These are phyloP conservation scores for Abrus precatorius DNA, from an alignment of 306 rosid species.

Conservation along the genomic window DNA sequence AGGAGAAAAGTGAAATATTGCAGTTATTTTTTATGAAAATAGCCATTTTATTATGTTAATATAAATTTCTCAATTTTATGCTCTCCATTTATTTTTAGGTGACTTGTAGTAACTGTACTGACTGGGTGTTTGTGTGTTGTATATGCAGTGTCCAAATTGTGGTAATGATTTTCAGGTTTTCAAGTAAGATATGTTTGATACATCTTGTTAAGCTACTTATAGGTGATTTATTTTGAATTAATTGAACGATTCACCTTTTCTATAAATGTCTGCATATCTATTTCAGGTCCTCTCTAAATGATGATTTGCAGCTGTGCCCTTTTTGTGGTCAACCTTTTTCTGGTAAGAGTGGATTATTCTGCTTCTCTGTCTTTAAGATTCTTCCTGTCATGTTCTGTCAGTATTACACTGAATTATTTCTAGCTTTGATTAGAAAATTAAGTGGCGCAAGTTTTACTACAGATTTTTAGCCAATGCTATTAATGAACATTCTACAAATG, in stretches of 20 bases:
- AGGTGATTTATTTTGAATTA: slow-evolving; percentile 31
- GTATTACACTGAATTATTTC: slow-evolving; percentile 1
- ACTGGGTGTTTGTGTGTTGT: slow-evolving; percentile 37
- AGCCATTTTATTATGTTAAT: slow-evolving; percentile 33
- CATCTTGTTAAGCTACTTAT: slow-evolving; percentile 28
- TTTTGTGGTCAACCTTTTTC: slow-evolving; percentile 94
- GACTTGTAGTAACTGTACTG: slow-evolving; percentile 21
- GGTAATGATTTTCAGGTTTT: slow-evolving; percentile 94
- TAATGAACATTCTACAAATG: not conserved
- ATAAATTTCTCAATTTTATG: slow-evolving; percentile 13
- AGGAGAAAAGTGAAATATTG: not conserved
- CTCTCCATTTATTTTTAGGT: not conserved
- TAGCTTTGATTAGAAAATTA: slow-evolving; percentile 30
- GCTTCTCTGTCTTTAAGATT: not conserved
- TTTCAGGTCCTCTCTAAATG: slow-evolving; percentile 81
- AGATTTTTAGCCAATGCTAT: not conserved
- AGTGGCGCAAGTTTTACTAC: not conserved
- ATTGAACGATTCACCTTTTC: slow-evolving; percentile 6
- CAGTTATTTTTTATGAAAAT: slow-evolving; percentile 6
- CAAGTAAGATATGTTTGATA: slow-evolving; percentile 72
- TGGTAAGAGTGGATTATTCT: slow-evolving; percentile 55
- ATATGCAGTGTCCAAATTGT: slow-evolving; percentile 94
- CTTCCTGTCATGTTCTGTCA: not conserved
- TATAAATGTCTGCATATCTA: slow-evolving; percentile 8
- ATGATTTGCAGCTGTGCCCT: slow-evolving; percentile 90